phyloP scores from a whole-genome alignment of 169 alveolate genomes.

The Condylostoma magnum region DNA sequence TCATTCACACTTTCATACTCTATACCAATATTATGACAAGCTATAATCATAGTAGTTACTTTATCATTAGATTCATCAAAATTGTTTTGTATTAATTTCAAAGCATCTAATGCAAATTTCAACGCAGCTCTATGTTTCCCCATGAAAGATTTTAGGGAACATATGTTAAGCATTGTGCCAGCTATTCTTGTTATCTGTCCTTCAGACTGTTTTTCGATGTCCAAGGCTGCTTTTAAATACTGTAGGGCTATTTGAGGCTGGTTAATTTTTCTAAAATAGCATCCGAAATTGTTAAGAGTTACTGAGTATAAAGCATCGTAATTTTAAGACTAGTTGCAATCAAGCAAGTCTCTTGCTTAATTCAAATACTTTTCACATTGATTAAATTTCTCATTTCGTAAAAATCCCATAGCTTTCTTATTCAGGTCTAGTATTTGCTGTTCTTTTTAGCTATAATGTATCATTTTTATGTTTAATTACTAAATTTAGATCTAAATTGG shows the following conservation, averaged over 20 bases:
- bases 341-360: too few species aligned
- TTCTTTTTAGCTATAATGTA: too few species aligned
- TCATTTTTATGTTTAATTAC: too few species aligned
- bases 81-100: background rate
- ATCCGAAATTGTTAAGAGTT: slow-evolving; percentile 32
- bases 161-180: slow-evolving; percentile 23
- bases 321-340: too few species aligned
- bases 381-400: too few species aligned
- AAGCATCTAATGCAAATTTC: slow-evolving; percentile 6
- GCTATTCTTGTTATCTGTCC: slow-evolving; percentile 9
- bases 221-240: slow-evolving; percentile 10
- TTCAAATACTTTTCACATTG: too few species aligned
- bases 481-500: too few species aligned
- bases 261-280: slow-evolving; percentile 22
- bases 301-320: too few species aligned
- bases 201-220: background rate
- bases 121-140: slow-evolving; percentile 33
- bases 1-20: slow-evolving; percentile 24
- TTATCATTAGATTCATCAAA: background rate
- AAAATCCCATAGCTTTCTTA: background rate
- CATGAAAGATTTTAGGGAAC: slow-evolving; percentile 22
- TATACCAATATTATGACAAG: slow-evolving; percentile 31
- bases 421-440: background rate
- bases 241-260: slow-evolving; percentile 14
- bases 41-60: slow-evolving; percentile 27